These are phyloP conservation scores for Cercophora samala DNA, from an alignment of 495 filamentous ascomycete species.

Conservation along the genomic window DNA sequence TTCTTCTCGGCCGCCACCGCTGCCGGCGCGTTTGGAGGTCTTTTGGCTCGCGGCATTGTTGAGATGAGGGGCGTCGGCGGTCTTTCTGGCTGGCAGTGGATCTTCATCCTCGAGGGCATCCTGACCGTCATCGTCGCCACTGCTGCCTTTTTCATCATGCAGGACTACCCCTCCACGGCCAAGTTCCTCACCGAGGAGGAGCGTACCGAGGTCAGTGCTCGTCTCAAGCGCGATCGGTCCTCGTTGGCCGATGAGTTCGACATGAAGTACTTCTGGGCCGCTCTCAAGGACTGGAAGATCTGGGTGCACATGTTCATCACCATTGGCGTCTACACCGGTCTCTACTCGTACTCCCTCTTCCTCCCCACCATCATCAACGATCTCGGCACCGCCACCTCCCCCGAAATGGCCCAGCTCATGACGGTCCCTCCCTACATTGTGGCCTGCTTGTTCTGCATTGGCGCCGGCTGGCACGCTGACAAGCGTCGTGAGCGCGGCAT, in stretches of 20 bases:
- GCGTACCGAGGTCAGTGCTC: conserved; percentile 59
- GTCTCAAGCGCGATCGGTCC: conserved; percentile 68
- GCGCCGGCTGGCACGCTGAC: conserved; percentile 54
- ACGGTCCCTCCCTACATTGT: conserved; percentile 59
- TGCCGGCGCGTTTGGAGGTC: conserved; percentile 73
- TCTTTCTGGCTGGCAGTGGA: conserved; percentile 70
- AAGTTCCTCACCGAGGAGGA: conserved; percentile 67
- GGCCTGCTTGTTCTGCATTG: conserved; percentile 49
- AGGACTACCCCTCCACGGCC: conserved; percentile 75
- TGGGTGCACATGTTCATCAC: conserved; percentile 54
- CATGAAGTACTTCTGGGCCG: conserved; percentile 66
- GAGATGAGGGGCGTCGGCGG: conserved; percentile 64
- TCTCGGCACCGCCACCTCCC: conserved; percentile 49
- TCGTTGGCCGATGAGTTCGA: conserved; percentile 74
- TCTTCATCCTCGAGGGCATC: conserved; percentile 70
- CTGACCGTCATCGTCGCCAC: conserved; percentile 56
- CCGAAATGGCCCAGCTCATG: conserved; percentile 56
- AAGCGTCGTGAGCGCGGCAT: conserved; percentile 45
- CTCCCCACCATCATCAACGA: conserved; percentile 62
- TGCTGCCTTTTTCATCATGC: conserved; percentile 65
- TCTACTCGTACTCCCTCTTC: conserved; percentile 69
- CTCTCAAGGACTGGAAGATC: conserved; percentile 78
- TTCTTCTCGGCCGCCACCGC: conserved; percentile 82
- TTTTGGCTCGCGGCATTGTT: conserved; percentile 66
- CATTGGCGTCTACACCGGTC: conserved; percentile 51